Conservation (phyloP, 2,329 filamentous ascomycete species). For the Fusarium sp. region DNA sequence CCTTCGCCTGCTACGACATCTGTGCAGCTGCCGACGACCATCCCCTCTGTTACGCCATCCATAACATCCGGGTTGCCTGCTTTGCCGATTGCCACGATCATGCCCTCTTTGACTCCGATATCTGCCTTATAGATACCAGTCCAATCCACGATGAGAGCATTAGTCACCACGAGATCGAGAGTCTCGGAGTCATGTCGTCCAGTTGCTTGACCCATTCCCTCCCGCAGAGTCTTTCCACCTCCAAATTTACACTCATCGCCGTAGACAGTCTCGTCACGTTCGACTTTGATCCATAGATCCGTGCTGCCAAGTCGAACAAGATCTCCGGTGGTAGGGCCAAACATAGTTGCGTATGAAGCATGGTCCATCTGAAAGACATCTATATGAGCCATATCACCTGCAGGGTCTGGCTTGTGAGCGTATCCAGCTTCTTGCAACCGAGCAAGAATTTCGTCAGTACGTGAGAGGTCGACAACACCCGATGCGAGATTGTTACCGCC, state of each 20-base stretch:
- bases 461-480: conserved; percentile 74
- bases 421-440: conserved; percentile 80
- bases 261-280: conserved; percentile 85
- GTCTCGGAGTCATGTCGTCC: conserved; percentile 78
- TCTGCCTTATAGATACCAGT: conserved; percentile 96
- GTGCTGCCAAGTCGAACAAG: conserved; percentile 84
- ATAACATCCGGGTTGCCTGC: conserved; percentile 98
- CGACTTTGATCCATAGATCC: conserved; percentile 90
- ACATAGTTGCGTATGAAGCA: conserved; percentile 86
- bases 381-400: conserved; percentile 64
- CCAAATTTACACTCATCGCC: conserved; percentile 97
- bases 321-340: conserved; percentile 92
- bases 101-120: conserved; percentile 89
- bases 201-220: conserved; percentile 95
- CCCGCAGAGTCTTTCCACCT: conserved; percentile 91
- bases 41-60: conserved; percentile 82
- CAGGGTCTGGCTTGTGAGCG: conserved; percentile 78
- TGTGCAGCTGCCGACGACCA: conserved; percentile 89
- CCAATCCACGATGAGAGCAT: conserved; percentile 91
- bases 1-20: conserved; percentile 93
- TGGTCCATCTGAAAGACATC: conserved; percentile 79
- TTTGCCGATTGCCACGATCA: conserved; percentile 91
- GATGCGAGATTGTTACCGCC: conserved; percentile 86
- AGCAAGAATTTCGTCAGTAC: conserved; percentile 74
- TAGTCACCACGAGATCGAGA: conserved; percentile 88